Evolutionary conservation across 139 green algal genomes (phyloP).

Genomic region (Bryopsis sp.): DNA sequence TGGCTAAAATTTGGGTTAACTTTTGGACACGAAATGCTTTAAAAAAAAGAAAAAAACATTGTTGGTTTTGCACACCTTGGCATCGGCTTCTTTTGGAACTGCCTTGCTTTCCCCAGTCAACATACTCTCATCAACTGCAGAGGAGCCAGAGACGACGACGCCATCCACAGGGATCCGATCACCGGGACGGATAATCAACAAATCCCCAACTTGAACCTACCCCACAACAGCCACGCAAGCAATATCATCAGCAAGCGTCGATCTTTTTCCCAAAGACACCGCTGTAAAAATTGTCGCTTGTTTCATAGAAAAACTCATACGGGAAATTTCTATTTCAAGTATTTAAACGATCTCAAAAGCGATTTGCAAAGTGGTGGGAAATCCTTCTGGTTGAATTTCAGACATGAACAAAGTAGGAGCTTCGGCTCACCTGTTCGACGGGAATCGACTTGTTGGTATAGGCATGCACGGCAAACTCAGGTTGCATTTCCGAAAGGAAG

Average conservation of each 20-base stretch:
- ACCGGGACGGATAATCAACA: constrained; percentile 52
- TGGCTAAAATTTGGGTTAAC: neutral
- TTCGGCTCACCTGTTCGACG: too few species aligned
- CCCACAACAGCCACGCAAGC: constrained; percentile 15
- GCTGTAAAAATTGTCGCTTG: too few species aligned
- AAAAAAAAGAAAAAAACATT: too few species aligned
- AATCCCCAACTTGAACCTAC: constrained; percentile 16
- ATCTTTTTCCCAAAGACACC: neutral
- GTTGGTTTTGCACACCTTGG: neutral
- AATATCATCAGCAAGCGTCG: neutral
- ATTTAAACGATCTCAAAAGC: too few species aligned
- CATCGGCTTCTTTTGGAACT: constrained; percentile 11
- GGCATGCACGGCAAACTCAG: constrained; percentile 17
- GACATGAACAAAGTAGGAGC: too few species aligned
- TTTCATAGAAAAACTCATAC: too few species aligned
- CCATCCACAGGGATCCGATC: constrained; percentile 67
- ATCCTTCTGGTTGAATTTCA: too few species aligned
- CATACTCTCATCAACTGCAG: constrained; percentile 58
- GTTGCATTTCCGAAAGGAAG: constrained; percentile 27
- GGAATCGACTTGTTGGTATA: neutral
- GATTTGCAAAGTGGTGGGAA: too few species aligned
- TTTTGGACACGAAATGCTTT: neutral
- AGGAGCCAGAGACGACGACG: constrained; percentile 40
- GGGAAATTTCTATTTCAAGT: too few species aligned
- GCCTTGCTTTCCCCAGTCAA: constrained; percentile 55